Conservation (phyloP, 495 filamentous ascomycete genomes). For the Trypethelium eluteriae region DNA sequence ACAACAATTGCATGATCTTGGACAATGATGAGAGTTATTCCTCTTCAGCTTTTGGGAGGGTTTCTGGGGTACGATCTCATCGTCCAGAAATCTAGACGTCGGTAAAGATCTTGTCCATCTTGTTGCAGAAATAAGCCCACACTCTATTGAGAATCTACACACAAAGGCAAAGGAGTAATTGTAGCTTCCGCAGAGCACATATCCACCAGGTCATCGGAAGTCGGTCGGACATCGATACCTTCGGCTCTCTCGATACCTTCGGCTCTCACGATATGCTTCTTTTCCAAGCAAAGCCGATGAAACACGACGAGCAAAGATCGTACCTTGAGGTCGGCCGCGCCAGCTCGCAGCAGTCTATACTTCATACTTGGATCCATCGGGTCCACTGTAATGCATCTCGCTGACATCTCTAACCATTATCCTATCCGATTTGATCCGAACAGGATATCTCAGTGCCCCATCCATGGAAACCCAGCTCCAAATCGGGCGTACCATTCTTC, state of each 20-base stretch:
- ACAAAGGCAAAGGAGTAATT: neutral
- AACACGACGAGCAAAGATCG: neutral
- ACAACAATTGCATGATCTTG: neutral
- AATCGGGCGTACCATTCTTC: neutral
- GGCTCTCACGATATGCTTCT: neutral
- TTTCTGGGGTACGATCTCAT: neutral
- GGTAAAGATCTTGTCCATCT: neutral
- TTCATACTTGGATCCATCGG: neutral
- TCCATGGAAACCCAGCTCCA: conserved; percentile 7
- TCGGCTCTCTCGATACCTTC: too few species aligned
- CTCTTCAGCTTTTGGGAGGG: neutral
- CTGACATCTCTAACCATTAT: neutral
- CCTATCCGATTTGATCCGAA: neutral
- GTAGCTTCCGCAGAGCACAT: neutral
- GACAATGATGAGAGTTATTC: neutral
- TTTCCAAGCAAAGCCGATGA: neutral
- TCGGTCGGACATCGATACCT: neutral
- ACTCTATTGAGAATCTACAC: neutral
- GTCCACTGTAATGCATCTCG: neutral
- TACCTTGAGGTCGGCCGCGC: neutral
- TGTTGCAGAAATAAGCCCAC: neutral
- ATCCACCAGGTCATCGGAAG: neutral
- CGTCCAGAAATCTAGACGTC: neutral
- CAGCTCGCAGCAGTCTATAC: neutral
- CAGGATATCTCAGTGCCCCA: neutral